Evolutionary conservation across 805 yeast genomes (phyloP).

Genomic region (Blastobotrys mokoenaii): DNA sequence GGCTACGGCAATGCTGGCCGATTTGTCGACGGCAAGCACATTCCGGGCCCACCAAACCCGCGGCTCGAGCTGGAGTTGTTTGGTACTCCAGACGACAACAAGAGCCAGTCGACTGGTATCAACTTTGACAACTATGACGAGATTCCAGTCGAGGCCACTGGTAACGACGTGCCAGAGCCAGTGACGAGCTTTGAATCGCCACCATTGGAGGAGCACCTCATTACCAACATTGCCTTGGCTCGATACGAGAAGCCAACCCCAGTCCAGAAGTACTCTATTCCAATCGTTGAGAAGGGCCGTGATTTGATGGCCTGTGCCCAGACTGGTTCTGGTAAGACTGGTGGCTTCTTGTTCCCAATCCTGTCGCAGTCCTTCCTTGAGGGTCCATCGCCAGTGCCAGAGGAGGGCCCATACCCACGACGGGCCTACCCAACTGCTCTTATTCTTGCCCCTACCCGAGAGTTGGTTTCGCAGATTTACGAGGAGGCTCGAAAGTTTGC

Average conservation of each 20-base stretch:
- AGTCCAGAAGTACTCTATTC: slow-evolving; percentile 88
- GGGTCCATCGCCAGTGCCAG: slow-evolving; percentile 71
- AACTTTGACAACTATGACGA: slow-evolving; percentile 98
- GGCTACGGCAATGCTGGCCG: slow-evolving; percentile 43
- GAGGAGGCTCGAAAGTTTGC: slow-evolving; percentile 94
- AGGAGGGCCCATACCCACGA: slow-evolving; percentile 36
- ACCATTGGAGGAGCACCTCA: slow-evolving; percentile 77
- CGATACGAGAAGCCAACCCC: slow-evolving; percentile 96
- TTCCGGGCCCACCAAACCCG: slow-evolving; percentile 68
- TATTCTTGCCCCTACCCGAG: slow-evolving; percentile 98
- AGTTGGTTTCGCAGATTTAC: slow-evolving; percentile 91
- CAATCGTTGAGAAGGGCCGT: slow-evolving; percentile 81
- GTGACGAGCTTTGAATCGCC: slow-evolving; percentile 81
- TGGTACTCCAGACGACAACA: slow-evolving; percentile 64
- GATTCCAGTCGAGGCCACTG: slow-evolving; percentile 96
- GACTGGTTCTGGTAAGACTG: slow-evolving; percentile 99
- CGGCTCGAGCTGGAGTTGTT: slow-evolving; percentile 70
- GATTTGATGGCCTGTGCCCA: slow-evolving; percentile 97
- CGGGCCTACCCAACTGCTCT: slow-evolving; percentile 92
- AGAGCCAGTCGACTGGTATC: slow-evolving; percentile 86
- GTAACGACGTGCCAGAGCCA: slow-evolving; percentile 91
- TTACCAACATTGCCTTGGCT: slow-evolving; percentile 80
- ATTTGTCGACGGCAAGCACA: slow-evolving; percentile 81
- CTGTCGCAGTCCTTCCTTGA: slow-evolving; percentile 79
- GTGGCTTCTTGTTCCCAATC: slow-evolving; percentile 98